These are phyloP conservation scores for Alternaria hordeiaustralica DNA, from an alignment of 2,329 filamentous ascomycete species.

Conservation along the genomic window DNA sequence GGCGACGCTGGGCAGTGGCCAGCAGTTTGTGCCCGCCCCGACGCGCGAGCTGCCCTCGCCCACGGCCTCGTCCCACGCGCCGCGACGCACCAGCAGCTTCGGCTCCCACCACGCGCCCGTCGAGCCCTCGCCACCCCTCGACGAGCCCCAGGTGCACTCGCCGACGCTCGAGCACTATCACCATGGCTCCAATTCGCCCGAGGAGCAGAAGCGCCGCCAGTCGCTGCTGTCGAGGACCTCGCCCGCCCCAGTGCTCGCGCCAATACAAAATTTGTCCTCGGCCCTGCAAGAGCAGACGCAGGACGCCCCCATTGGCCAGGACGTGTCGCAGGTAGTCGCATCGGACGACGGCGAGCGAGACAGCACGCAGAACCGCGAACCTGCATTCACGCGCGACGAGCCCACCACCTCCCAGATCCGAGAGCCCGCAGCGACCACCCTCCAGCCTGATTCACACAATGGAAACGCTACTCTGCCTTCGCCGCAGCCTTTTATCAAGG, in stretches of 20 bases:
- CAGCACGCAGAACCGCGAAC: conserved; percentile 39
- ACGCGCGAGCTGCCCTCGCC: conserved; percentile 42
- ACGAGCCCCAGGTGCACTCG: conserved; percentile 46
- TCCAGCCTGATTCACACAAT: conserved; percentile 11
- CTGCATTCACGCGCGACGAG: conserved; percentile 40
- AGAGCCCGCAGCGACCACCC: conserved; percentile 25
- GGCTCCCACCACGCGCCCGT: conserved; percentile 43
- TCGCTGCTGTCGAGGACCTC: conserved; percentile 41
- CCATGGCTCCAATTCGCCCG: conserved; percentile 54
- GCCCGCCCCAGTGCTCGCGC: conserved; percentile 49
- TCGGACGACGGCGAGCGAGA: conserved; percentile 11
- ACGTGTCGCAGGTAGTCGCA: conserved; percentile 35
- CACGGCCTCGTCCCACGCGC: conserved; percentile 35
- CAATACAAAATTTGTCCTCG: conserved; percentile 46
- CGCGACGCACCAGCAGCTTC: conserved; percentile 46
- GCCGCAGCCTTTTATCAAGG: conserved; percentile 48
- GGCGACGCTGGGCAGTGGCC: conserved; percentile 41
- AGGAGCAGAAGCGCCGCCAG: conserved; percentile 49
- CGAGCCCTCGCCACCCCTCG: conserved; percentile 49
- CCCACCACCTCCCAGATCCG: conserved; percentile 35
- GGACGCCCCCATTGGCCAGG: conserved; percentile 29
- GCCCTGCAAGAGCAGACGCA: conserved; percentile 29
- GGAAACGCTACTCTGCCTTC: conserved; percentile 25
- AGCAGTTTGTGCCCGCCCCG: conserved; percentile 33
- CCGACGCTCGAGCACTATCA: conserved; percentile 58